These are phyloP conservation scores for Heterobasidion parviporum DNA, from an alignment of 1,284 basidiomycete species.

Conservation along the genomic window DNA sequence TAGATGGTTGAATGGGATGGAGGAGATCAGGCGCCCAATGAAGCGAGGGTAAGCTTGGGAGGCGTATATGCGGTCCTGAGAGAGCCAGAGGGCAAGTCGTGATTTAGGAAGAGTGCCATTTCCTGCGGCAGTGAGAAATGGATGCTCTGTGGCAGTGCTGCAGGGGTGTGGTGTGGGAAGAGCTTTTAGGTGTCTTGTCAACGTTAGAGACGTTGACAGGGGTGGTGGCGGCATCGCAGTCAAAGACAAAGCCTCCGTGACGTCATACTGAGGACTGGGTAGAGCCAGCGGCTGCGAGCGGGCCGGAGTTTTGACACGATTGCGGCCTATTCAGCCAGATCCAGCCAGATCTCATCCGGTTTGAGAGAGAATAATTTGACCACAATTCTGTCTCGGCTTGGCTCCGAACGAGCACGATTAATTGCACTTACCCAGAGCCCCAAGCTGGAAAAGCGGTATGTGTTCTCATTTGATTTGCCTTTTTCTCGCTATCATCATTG, in stretches of 20 bases:
- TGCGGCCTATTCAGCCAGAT: too few species aligned
- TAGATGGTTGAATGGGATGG: conserved; percentile 37
- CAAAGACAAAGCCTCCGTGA: neutral
- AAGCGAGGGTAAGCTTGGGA: conserved; percentile 57
- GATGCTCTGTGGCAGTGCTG: conserved; percentile 39
- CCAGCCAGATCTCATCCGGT: too few species aligned
- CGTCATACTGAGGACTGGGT: too few species aligned
- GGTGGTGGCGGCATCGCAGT: neutral
- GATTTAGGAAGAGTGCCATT: conserved; percentile 35
- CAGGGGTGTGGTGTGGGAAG: conserved; percentile 30
- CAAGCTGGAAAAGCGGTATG: too few species aligned
- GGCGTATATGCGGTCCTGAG: conserved; percentile 66
- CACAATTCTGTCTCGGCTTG: too few species aligned
- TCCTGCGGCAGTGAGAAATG: conserved; percentile 49
- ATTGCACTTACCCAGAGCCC: too few species aligned
- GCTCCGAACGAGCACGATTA: too few species aligned
- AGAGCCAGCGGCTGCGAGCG: too few species aligned
- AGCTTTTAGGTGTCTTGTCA: conserved; percentile 27
- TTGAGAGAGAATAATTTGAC: too few species aligned
- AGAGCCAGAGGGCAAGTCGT: conserved; percentile 50
- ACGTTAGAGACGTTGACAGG: neutral
- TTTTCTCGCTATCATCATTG: too few species aligned
- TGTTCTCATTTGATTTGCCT: too few species aligned
- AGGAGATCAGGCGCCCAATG: conserved; percentile 45
- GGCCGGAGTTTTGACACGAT: too few species aligned